Base-by-base conservation (phyloP, 1,139 yeast species). In the Saccharomyces hybrid region DNA sequence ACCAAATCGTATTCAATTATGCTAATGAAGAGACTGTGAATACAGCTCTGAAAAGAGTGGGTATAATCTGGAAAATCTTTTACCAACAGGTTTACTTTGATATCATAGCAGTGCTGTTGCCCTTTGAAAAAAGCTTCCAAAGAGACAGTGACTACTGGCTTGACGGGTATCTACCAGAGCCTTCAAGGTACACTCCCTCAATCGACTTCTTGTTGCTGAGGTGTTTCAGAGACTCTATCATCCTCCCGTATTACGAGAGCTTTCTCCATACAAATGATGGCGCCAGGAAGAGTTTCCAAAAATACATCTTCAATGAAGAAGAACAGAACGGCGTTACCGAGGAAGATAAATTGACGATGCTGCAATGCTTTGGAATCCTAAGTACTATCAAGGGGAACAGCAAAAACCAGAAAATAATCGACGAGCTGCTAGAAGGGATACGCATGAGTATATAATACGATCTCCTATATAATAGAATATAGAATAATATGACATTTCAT, bases 71-170 rank as follows among this genome's bases (percentile, higher is more conserved):
- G 89, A 75, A 73, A 26, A 70, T 71, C 42, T 83, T 83, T 62
- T 79, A 78, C 55, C 70, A 74, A 3, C 74, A 77, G 38, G 74
- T 81, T 1, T 71, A 79, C 50, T 82, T 81, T 52, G 80, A 82
- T 59, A 69, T 83, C 48, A 78, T 80, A 54, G 85, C 84, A 0
- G 76, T 81, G 0, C 77, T 84, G 55, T 61, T 82, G 32, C 88
- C 89, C 0, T 62, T 84, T 16, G 85, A 83, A 52, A 50, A 50
- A 14, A 61, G 60, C 34, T 62, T 62, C 16, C 57, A 55, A 19
- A 34, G 49, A 0, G 54, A 58, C 42, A 53, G 54, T 8, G 51
- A 55, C 47, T 60, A 57, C 50, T 58, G 62, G 63, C 13, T 64
- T 70, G 47, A 58, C 63, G 50, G 62, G 63, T 58, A 67, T 68